phyloP scores from a whole-genome alignment of 1,284 basidiomycete genomes.

The Pholiota adiposa region DNA sequence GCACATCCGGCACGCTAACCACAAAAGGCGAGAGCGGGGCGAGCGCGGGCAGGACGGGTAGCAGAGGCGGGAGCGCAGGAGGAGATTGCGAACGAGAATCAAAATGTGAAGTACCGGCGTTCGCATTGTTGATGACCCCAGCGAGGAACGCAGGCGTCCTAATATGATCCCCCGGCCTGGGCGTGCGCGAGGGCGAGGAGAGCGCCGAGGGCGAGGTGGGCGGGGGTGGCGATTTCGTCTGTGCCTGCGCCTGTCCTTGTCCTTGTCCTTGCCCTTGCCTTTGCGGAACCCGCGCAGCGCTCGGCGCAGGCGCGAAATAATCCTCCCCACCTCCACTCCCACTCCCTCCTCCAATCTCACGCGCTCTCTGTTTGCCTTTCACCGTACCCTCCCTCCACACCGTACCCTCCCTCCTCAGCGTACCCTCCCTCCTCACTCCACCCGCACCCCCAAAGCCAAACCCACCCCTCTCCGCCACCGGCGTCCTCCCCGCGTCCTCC shows the following conservation, averaged over 20 bases:
- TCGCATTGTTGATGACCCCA: too few species aligned
- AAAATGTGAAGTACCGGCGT: too few species aligned
- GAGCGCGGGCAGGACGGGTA: neutral
- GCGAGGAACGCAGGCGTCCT: neutral
- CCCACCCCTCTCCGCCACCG: neutral
- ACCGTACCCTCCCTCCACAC: neutral
- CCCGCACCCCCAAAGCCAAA: neutral
- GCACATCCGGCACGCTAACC: neutral
- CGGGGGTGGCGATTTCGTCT: neutral
- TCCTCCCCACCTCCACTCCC: neutral
- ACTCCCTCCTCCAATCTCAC: too few species aligned
- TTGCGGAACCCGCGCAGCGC: too few species aligned
- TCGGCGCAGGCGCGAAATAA: neutral
- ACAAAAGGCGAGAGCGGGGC: neutral
- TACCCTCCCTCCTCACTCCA: neutral
- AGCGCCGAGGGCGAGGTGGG: neutral
- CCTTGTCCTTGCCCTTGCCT: too few species aligned
- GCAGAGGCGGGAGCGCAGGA: neutral
- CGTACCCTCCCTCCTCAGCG: too few species aligned
- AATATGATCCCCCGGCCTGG: conserved; percentile 3
- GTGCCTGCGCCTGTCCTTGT: too few species aligned
- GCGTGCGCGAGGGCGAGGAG: conserved; percentile 6
- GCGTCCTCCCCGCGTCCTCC: conserved; percentile 9
- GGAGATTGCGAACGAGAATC: too few species aligned
- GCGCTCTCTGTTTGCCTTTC: neutral